A percentile compares a stretch with the other conserved stretches of the same genome.
Conservation (phyloP, 1,284 basidiomycete species). For the Bondarzewia mesenterica region DNA sequence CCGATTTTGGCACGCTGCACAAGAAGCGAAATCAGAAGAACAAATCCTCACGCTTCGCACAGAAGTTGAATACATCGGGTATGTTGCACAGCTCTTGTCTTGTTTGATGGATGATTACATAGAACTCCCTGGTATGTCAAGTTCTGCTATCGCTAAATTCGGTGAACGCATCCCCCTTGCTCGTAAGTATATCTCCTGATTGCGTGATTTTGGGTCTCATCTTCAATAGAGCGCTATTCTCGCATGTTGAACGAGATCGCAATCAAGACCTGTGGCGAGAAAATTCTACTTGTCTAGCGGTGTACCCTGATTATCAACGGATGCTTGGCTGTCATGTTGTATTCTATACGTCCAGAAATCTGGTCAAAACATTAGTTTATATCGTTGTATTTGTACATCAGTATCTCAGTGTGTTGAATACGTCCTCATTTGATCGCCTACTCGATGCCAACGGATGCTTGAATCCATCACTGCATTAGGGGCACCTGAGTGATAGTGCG, state of each 20-base stretch:
- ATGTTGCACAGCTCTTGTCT: slow-evolving; percentile 17
- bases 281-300: slow-evolving; percentile 6
- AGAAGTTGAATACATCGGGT: slow-evolving; percentile 63
- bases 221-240: slow-evolving; percentile 50
- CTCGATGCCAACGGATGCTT: too few species aligned
- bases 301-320: too few species aligned
- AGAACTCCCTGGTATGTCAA: slow-evolving; percentile 19
- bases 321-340: too few species aligned
- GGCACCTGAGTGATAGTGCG: too few species aligned
- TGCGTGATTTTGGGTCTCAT: neutral
- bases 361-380: too few species aligned
- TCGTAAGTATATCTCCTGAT: slow-evolving; percentile 23
- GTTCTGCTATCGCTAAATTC: slow-evolving; percentile 50
- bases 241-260: slow-evolving; percentile 48
- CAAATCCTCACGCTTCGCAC: slow-evolving; percentile 46
- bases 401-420: too few species aligned
- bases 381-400: too few species aligned
- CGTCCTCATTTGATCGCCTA: too few species aligned
- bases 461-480: too few species aligned
- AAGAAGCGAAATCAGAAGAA: slow-evolving; percentile 41
- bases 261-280: slow-evolving; percentile 23
- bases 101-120: neutral
- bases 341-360: too few species aligned
- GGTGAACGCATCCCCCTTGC: slow-evolving; percentile 60
- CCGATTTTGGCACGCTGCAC: slow-evolving; percentile 52